Base-by-base conservation (phyloP, 208 protist genomes). In the Trypanosoma cruzi region DNA sequence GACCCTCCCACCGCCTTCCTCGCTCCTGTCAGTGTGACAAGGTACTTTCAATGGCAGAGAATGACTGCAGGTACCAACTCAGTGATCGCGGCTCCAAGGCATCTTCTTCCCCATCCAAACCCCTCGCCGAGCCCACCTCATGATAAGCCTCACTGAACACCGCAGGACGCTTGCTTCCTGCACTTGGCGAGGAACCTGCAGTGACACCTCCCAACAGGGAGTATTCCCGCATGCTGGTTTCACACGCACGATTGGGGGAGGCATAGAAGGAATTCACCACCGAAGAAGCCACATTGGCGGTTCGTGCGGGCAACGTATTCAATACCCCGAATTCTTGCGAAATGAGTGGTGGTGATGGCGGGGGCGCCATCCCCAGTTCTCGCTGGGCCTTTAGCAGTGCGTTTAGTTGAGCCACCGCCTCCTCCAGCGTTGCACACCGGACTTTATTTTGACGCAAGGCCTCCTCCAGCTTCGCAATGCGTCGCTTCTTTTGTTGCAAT, bases 401-500 rank as follows among this genome's bases (percentile, higher is more conserved):
- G 65, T 82, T 71, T 36, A 88, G 40, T 16, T 70, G 70, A 1
- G 29, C 37, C 6, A 88, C 56, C 3, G 74, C 74, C 28, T 85
- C 69, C 29, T 34, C 60, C 36, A 86, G 75, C 14, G 57, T 58
- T n/a, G 26, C 28, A 58, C 55, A 56, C 6, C 48, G 29, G 5
- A 62, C 20, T 49, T 76, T 70, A 42, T 75, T 74, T 65, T 85
- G 77, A 4, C 69, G 78, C 31, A 85, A 49, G 0, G 71, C 62
- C 37, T 81, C 80, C 52, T 81, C 69, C 34, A 85, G 52, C 37
- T 71, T 69, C 24, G 68, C 68, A 37, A 82, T 75, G 49, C 66
- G 70, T 1, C 79, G 63, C 10, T 59, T 48, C 63, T 82, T 82
- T 53, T 71, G 58, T 50, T 75, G 67, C 46, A 82, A 69, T 55